Evolutionary conservation across 176 grass and related monocot species (phyloP).

Genomic region (Oryza brachyantha): DNA sequence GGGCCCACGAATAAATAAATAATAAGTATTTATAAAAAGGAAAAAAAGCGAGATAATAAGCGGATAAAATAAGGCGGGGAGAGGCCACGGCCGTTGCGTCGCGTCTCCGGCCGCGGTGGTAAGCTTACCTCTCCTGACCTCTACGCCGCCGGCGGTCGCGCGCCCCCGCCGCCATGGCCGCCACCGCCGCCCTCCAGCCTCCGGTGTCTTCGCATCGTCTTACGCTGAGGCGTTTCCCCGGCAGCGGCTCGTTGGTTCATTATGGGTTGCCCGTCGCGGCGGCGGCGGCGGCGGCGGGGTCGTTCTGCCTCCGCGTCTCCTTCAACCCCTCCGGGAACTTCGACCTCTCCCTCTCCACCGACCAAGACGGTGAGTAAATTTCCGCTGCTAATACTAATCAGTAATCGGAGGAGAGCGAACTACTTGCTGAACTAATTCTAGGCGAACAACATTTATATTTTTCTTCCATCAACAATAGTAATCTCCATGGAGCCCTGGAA

Average conservation of each 20-base stretch:
- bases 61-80: constrained; percentile 27
- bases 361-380: constrained; percentile 48
- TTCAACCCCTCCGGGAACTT: constrained; percentile 88
- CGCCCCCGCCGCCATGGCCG: background rate
- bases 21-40: background rate
- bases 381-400: too few relatives aligned
- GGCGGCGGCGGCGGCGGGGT: background rate
- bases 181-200: background rate
- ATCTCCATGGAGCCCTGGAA: too few relatives aligned
- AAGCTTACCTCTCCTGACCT: background rate
- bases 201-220: background rate
- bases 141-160: background rate
- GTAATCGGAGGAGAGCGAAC: too few relatives aligned
- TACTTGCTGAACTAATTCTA: too few relatives aligned
- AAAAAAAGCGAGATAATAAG: background rate
- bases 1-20: background rate
- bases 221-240: background rate
- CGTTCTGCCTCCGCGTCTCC: constrained; percentile 42
- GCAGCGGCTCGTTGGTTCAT: background rate
- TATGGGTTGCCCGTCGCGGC: background rate
- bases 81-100: background rate
- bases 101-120: background rate
- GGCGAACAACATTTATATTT: too few relatives aligned
- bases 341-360: constrained; percentile 65
- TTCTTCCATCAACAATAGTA: too few relatives aligned